A percentile compares a stretch with the other conserved stretches of the same genome.
Conservation (phyloP, 352 stramenopile species). For the Globisporangium mamillatum region DNA sequence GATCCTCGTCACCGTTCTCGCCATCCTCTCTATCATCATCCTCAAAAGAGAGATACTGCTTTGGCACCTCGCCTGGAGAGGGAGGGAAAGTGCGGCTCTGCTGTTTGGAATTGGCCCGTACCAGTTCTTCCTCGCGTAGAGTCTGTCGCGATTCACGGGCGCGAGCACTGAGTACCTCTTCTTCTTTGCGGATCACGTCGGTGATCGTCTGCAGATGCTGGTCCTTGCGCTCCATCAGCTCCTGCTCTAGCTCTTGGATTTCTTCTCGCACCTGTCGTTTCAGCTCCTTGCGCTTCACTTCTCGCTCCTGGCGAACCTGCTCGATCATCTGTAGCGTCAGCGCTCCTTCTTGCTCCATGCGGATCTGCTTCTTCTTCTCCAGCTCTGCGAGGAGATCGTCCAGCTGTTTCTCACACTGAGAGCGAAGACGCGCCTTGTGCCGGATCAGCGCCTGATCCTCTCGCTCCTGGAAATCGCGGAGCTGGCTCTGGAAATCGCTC, state of each 20-base stretch:
- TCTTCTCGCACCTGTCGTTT: constrained; percentile 46
- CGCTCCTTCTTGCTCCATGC: constrained; percentile 64
- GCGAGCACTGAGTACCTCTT: constrained; percentile 33
- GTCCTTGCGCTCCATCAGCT: constrained; percentile 44
- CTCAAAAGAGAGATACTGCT: background rate
- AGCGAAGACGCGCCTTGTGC: constrained; percentile 60
- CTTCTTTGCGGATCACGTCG: constrained; percentile 40
- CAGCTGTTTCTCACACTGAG: constrained; percentile 60
- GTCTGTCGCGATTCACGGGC: constrained; percentile 35
- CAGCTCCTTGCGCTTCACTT: constrained; percentile 44
- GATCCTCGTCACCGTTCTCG: background rate
- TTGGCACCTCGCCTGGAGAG: background rate
- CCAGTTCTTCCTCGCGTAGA: constrained; percentile 38
- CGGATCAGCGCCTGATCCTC: constrained; percentile 65
- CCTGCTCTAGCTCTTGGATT: constrained; percentile 45
- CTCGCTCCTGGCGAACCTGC: constrained; percentile 50
- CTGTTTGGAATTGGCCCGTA: background rate
- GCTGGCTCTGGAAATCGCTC: constrained; percentile 56
- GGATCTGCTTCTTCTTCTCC: constrained; percentile 48
- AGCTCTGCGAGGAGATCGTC: constrained; percentile 62
- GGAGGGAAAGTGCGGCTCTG: background rate
- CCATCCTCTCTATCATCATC: background rate
- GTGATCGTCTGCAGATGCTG: constrained; percentile 38
- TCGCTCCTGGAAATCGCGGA: constrained; percentile 66
- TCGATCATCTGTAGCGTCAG: constrained; percentile 43